Conservation (phyloP, 805 yeast genomes). For the Starmerella roubikii region DNA sequence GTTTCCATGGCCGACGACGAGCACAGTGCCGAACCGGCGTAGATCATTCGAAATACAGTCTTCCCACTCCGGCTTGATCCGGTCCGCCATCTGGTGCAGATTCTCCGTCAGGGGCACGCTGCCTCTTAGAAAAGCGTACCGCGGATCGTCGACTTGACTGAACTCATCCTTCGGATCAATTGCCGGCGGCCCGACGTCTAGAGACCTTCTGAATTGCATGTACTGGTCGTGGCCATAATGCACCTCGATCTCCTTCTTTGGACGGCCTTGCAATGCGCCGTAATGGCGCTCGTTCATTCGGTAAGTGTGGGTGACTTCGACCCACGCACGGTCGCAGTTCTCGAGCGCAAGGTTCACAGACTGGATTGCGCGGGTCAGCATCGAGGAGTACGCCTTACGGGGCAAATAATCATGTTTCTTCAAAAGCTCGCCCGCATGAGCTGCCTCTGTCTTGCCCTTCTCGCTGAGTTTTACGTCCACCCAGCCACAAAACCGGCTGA, state of each 20-base stretch:
- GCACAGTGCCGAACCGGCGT: slow-evolving; percentile 70
- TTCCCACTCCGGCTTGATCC: slow-evolving; percentile 93
- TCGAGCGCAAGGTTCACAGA: slow-evolving; percentile 90
- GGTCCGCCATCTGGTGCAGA: slow-evolving; percentile 80
- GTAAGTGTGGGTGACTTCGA: slow-evolving; percentile 90
- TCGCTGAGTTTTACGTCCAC: slow-evolving; percentile 78
- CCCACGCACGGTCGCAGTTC: slow-evolving; percentile 72
- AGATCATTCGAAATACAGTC: slow-evolving; percentile 74
- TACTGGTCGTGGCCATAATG: slow-evolving; percentile 80
- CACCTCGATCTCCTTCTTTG: slow-evolving; percentile 82
- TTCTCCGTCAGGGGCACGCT: slow-evolving; percentile 83
- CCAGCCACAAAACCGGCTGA: slow-evolving; percentile 97
- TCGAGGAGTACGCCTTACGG: slow-evolving; percentile 78
- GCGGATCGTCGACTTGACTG: slow-evolving; percentile 73
- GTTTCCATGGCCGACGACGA: slow-evolving; percentile 95
- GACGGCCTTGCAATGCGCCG: slow-evolving; percentile 97
- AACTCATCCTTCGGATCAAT: slow-evolving; percentile 65
- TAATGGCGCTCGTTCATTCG: slow-evolving; percentile 97
- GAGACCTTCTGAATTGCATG: slow-evolving; percentile 93
- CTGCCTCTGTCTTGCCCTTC: slow-evolving; percentile 77
- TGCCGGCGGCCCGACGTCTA: slow-evolving; percentile 88
- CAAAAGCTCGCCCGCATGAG: slow-evolving; percentile 77
- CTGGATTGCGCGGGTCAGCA: slow-evolving; percentile 85
- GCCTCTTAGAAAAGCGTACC: slow-evolving; percentile 71
- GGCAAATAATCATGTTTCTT: slow-evolving; percentile 72